phyloP scores from a whole-genome alignment of 2,329 filamentous ascomycete species.

The Pyricularia pennisetigena region DNA sequence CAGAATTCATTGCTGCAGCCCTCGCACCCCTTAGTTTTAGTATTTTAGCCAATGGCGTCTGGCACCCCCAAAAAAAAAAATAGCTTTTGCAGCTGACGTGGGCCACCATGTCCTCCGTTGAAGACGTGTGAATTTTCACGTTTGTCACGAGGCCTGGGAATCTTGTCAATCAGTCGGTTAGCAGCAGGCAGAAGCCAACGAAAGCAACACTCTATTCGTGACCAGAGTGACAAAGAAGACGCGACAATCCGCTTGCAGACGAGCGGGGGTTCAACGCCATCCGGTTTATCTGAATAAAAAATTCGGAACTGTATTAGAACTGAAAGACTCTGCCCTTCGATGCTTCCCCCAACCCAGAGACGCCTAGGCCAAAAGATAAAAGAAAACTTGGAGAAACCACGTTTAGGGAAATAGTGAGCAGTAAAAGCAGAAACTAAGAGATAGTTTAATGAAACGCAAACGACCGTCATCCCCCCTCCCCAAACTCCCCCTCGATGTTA shows the following conservation, averaged over 20 bases:
- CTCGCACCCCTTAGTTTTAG: no score
- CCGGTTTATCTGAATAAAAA: background rate
- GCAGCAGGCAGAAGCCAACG: no score
- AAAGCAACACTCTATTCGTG: no score
- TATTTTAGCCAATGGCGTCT: no score
- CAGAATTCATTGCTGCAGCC: no score
- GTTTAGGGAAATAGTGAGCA: background rate
- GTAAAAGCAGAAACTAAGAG: background rate
- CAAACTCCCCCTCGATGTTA: background rate
- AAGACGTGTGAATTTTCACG: no score
- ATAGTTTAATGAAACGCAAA: background rate
- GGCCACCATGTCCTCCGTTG: no score
- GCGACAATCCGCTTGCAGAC: background rate
- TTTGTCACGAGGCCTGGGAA: no score
- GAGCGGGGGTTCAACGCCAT: background rate
- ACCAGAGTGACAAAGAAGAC: background rate
- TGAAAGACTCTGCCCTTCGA: background rate
- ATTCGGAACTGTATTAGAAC: background rate
- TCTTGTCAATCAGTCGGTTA: no score
- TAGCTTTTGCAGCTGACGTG: no score
- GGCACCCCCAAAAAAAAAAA: no score
- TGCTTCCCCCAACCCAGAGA: background rate
- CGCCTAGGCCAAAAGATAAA: background rate
- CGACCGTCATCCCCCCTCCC: background rate
- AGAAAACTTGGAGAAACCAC: background rate